These are phyloP conservation scores for Fusarium ramigenum DNA, from an alignment of 2,329 filamentous ascomycete genomes.

Conservation along the genomic window DNA sequence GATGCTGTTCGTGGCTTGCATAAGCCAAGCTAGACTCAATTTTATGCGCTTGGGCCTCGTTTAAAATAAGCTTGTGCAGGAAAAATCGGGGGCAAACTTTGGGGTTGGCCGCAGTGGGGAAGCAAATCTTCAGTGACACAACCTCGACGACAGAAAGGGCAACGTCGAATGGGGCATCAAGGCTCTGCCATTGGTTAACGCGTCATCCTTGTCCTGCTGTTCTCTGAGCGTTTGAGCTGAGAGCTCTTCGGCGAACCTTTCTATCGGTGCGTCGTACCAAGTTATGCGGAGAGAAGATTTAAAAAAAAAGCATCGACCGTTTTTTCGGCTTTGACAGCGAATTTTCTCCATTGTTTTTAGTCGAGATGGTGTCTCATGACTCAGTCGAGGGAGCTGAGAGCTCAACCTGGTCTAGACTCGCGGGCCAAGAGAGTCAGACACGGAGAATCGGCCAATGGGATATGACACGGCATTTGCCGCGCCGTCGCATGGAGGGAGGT, in stretches of 20 bases:
- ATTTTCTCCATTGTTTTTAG: background rate
- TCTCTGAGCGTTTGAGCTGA: background rate
- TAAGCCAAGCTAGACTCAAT: slow-evolving; percentile 1
- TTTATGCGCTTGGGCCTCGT: background rate
- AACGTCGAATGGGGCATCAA: background rate
- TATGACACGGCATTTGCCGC: background rate
- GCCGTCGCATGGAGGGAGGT: background rate
- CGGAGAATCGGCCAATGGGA: slow-evolving; percentile 1
- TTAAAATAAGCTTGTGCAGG: slow-evolving; percentile 19
- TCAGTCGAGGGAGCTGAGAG: background rate
- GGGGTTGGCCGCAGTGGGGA: slow-evolving; percentile 22
- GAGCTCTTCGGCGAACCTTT: background rate
- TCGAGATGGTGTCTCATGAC: slow-evolving; percentile 3
- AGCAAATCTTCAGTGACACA: background rate
- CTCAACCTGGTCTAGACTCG: background rate
- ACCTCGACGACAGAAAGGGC: background rate
- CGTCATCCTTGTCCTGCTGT: background rate
- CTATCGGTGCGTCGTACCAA: background rate
- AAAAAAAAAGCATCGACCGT: background rate
- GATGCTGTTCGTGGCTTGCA: background rate
- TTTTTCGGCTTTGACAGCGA: background rate
- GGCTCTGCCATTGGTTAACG: background rate
- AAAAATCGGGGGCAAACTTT: slow-evolving; percentile 11
- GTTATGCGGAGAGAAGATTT: background rate
- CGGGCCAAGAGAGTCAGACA: slow-evolving; percentile 13